Percentiles rank a stretch among this genome's conserved stretches.
Conservation (phyloP, 768 basidiomycete genomes). For the Hygrocybe punicea region DNA sequence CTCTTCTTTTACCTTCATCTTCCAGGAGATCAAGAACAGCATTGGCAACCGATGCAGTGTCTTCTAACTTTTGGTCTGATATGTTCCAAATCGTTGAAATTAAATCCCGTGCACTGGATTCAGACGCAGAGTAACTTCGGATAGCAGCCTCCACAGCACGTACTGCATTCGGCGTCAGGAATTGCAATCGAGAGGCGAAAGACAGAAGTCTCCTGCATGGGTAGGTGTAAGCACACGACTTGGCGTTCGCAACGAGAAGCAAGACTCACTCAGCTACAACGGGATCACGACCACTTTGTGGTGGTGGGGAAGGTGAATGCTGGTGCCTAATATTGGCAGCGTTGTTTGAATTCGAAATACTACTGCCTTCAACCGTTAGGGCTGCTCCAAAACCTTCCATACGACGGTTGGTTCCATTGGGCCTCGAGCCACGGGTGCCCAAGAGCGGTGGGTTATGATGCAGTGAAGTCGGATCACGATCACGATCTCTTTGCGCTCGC, state of each 20-base stretch:
- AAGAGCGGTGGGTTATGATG: slow-evolving; percentile 23
- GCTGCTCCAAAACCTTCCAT: slow-evolving; percentile 61
- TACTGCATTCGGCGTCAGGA: slow-evolving; percentile 51
- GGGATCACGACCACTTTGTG: slow-evolving; percentile 51
- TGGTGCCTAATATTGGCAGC: slow-evolving; percentile 28
- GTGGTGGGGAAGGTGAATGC: slow-evolving; percentile 25
- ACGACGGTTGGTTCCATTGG: slow-evolving; percentile 42
- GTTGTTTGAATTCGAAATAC: not conserved
- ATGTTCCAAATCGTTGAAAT: slow-evolving; percentile 85
- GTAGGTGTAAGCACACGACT: slow-evolving; percentile 4
- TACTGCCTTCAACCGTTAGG: slow-evolving; percentile 39
- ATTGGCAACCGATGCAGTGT: slow-evolving; percentile 70
- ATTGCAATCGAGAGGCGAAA: slow-evolving; percentile 61
- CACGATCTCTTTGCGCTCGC: slow-evolving; percentile 46
- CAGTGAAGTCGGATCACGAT: slow-evolving; percentile 42
- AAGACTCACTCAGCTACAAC: slow-evolving; percentile 50
- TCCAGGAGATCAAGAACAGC: slow-evolving; percentile 74
- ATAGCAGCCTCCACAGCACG: slow-evolving; percentile 70
- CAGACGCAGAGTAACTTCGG: slow-evolving; percentile 71
- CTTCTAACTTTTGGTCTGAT: slow-evolving; percentile 52
- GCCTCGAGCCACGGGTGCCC: slow-evolving; percentile 18
- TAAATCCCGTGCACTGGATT: slow-evolving; percentile 78
- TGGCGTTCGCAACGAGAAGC: not conserved
- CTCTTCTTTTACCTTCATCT: slow-evolving; percentile 79
- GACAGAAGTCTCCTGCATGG: slow-evolving; percentile 58